phyloP scores from a whole-genome alignment of 2,329 filamentous ascomycete genomes.

The Ophiocordyceps camponoti-saundersi region DNA sequence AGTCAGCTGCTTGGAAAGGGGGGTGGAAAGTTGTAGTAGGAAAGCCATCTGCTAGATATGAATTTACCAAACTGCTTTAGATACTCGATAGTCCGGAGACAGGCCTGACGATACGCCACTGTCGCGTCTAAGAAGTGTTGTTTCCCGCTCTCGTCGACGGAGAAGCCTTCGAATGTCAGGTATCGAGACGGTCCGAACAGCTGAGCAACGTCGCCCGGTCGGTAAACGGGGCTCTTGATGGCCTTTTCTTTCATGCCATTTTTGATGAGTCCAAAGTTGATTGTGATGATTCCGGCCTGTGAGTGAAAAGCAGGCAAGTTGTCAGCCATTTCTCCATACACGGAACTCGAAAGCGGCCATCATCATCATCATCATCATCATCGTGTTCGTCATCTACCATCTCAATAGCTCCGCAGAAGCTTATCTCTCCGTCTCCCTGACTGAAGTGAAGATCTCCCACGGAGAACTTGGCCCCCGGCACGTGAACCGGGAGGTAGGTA shows the following conservation, averaged over 20 bases:
- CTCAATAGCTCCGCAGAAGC: conserved; percentile 79
- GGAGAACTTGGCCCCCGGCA: conserved; percentile 72
- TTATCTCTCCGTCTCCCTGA: conserved; percentile 78
- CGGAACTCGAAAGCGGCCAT: too few relatives aligned
- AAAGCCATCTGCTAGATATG: neutral
- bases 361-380: neutral
- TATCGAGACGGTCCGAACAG: conserved; percentile 63
- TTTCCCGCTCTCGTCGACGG: conserved; percentile 72
- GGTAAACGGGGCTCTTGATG: conserved; percentile 72
- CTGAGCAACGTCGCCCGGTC: conserved; percentile 74
- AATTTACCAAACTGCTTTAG: conserved; percentile 15
- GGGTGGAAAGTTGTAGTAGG: neutral
- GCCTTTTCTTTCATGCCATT: conserved; percentile 56
- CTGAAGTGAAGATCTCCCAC: conserved; percentile 78
- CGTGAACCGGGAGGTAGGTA: conserved; percentile 77
- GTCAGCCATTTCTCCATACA: neutral
- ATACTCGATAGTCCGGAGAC: conserved; percentile 31
- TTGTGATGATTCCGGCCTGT: conserved; percentile 62
- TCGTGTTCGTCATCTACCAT: conserved; percentile 30
- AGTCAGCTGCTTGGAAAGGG: neutral
- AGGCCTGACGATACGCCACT: conserved; percentile 72
- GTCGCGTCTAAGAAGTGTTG: conserved; percentile 82
- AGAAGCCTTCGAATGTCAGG: conserved; percentile 51
- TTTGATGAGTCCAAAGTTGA: conserved; percentile 82
- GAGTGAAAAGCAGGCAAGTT: neutral